Evolutionary conservation across 768 basidiomycete species (phyloP), one percentile per base, ranked within the genome.

Genomic region (Panellus pusillus): DNA sequence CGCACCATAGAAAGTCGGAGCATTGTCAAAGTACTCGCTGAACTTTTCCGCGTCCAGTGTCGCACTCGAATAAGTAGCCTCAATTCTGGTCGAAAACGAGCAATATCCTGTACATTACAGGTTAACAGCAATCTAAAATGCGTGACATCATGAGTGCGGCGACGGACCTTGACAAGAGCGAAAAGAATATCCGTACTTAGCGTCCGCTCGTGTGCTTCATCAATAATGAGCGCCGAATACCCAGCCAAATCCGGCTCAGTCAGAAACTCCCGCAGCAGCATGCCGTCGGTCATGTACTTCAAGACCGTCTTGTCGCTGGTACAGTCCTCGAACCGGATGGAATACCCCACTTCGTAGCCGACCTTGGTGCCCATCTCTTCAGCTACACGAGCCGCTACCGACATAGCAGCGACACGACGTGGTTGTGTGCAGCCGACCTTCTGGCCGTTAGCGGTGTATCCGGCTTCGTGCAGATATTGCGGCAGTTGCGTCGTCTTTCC

Each of bases 201-300:
- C 29, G 97, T 98, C 65, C 97, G 78, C 71, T 99, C 97, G 68
- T 99, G 97, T 8, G 97, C 97, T 70, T 99, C 97, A 69, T 99
- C 97, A 64, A 99, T 98, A 64, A 99, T 94, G 64, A 99, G 74
- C 28, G 88, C 92, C 43, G 93, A 87, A 68, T 98, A 99, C 4
- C 92, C 92, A 13, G 93, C 96, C 49, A 99, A 72, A 73, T 95
- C 93, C 0, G 97, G 97, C 69, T 99, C 97, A 9, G 97, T 98
- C 65, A 99, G 73, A 71, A 98, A 98, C 70, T 98, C 94, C 65
- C 97, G 82, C 41, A 98, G 74, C 24, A 99, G 78, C 97, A 99
- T 98, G 31, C 97, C 97, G 66, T 99, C 97, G 40, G 97, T 99
- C 97, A 99, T 97, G 72, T 99, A 99, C 72, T 99, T 98, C 65